Evolutionary conservation across 1,284 basidiomycete genomes (phyloP).

Genomic region (Golubevia pallescens): DNA sequence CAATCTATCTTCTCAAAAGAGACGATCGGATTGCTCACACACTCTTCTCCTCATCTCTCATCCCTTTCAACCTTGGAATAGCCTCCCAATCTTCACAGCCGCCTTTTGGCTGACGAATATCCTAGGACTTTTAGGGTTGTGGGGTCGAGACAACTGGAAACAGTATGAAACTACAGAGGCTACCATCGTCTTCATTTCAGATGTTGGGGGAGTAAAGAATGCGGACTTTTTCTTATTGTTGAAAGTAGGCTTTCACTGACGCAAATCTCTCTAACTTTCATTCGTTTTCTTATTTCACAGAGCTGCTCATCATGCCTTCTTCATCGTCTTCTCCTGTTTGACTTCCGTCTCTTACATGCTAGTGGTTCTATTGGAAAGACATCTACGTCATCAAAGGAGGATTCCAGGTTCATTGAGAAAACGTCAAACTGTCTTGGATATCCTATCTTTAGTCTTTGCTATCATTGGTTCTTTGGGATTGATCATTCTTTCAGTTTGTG

Average conservation of each 20-base stretch:
- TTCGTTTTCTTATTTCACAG: no score
- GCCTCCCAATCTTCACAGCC: conserved; percentile 32
- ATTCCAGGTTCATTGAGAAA: conserved; percentile 42
- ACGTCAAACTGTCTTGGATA: conserved; percentile 40
- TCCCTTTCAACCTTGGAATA: no score
- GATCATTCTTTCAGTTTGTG: conserved; percentile 36
- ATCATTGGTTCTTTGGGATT: conserved; percentile 31
- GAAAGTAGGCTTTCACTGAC: no score
- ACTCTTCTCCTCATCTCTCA: no score
- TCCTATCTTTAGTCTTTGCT: conserved; percentile 36
- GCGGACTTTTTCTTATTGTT: no score
- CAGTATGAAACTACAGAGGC: conserved; percentile 31
- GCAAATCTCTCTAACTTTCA: no score
- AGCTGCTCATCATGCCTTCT: conserved; percentile 38
- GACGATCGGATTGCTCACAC: no score
- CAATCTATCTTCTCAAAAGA: no score
- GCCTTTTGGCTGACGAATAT: conserved; percentile 34
- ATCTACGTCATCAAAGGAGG: conserved; percentile 31
- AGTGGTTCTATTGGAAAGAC: conserved; percentile 38
- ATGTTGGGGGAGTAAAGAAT: no score
- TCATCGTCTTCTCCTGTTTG: conserved; percentile 41
- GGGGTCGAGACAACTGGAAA: conserved; percentile 26
- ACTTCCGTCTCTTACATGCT: conserved; percentile 39
- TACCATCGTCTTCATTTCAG: conserved; percentile 44
- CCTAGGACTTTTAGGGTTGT: conserved; percentile 42